A percentile compares a stretch with the other conserved stretches of the same genome.
phyloP scores from a whole-genome alignment of 1,284 basidiomycete genomes.

The Puccinia hordei region DNA sequence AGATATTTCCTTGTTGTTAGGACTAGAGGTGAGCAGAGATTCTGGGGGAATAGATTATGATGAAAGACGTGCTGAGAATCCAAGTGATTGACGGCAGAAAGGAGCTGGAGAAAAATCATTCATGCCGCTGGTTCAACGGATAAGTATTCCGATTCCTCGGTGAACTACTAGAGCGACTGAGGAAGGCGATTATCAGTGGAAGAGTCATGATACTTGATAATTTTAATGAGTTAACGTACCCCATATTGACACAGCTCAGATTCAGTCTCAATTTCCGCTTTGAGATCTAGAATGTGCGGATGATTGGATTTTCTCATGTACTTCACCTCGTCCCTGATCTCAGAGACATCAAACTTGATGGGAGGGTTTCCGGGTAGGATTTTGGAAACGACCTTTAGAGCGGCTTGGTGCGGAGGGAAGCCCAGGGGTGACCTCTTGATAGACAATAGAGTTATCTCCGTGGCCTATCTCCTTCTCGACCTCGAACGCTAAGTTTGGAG shows the following conservation, averaged over 20 bases:
- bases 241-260: background rate
- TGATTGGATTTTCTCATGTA: background rate
- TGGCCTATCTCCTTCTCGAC: too few relatives aligned
- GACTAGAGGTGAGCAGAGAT: too few relatives aligned
- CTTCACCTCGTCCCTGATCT: too few relatives aligned
- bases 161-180: background rate
- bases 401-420: too few relatives aligned
- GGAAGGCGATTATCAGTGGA: background rate
- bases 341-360: too few relatives aligned
- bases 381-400: too few relatives aligned
- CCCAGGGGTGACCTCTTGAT: too few relatives aligned
- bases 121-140: conserved; percentile 9
- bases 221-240: background rate
- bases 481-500: too few relatives aligned
- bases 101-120: background rate
- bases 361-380: too few relatives aligned
- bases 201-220: background rate
- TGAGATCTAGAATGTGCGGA: conserved; percentile 2
- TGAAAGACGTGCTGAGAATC: background rate
- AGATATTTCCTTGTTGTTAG: too few relatives aligned
- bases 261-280: background rate
- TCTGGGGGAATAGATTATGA: background rate
- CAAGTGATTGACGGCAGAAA: conserved; percentile 5
- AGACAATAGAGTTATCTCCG: too few relatives aligned
- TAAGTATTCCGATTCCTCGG: too few relatives aligned